Conservation (phyloP, 768 basidiomycete species). For the Trametes cubensis region DNA sequence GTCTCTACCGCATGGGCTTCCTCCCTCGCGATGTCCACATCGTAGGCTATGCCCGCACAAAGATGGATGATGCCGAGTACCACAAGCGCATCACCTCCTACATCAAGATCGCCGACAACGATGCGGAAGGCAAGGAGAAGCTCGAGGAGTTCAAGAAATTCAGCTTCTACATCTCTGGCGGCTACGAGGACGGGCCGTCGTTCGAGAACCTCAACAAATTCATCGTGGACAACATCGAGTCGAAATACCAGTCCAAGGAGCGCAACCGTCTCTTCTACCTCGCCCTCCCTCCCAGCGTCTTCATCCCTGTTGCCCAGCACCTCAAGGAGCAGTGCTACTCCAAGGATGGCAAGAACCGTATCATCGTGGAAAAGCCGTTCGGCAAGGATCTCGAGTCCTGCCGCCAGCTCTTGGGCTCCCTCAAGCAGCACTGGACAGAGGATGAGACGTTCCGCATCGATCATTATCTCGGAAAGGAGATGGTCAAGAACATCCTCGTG, state of each 20-base stretch:
- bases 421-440: slow-evolving; percentile 91
- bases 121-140: slow-evolving; percentile 56
- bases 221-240: slow-evolving; percentile 73
- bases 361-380: slow-evolving; percentile 99
- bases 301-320: slow-evolving; percentile 84
- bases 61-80: slow-evolving; percentile 87
- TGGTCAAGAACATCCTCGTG: slow-evolving; percentile 98
- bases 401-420: slow-evolving; percentile 69
- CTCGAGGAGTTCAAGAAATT: slow-evolving; percentile 84
- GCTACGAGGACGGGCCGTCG: slow-evolving; percentile 82
- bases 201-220: slow-evolving; percentile 79
- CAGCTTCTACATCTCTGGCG: slow-evolving; percentile 81
- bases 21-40: slow-evolving; percentile 86
- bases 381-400: slow-evolving; percentile 92
- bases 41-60: slow-evolving; percentile 95
- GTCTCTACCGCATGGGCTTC: slow-evolving; percentile 77
- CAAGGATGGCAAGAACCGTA: slow-evolving; percentile 75
- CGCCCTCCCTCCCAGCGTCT: slow-evolving; percentile 96
- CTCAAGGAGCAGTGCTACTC: slow-evolving; percentile 82
- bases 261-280: slow-evolving; percentile 93
- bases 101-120: slow-evolving; percentile 77
- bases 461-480: slow-evolving; percentile 99
- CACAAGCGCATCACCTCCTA: slow-evolving; percentile 82
- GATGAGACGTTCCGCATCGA: slow-evolving; percentile 99
- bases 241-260: slow-evolving; percentile 59